Conservation (phyloP, 352 stramenopile genomes). For the Globisporangium rhizosaccharum region DNA sequence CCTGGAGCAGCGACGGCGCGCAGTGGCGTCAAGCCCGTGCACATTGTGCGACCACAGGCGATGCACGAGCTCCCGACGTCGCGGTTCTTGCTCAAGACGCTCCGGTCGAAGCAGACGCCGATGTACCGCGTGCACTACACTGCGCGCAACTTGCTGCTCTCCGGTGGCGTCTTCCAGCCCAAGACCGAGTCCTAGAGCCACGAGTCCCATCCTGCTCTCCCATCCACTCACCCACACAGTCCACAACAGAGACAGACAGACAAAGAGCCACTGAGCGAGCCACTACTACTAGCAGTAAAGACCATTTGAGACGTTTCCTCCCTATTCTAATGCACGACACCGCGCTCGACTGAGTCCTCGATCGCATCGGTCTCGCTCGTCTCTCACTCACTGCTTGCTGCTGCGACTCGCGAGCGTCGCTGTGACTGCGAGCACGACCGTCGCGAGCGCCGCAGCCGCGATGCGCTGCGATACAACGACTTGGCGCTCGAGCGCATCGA, state of each 20-base stretch:
- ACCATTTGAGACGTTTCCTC: neutral
- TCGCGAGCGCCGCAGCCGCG: slow-evolving; percentile 24
- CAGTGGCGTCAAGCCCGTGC: slow-evolving; percentile 44
- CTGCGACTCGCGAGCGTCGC: slow-evolving; percentile 15
- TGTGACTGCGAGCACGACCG: slow-evolving; percentile 20
- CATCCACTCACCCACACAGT: neutral
- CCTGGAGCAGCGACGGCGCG: slow-evolving; percentile 15
- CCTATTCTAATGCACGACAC: neutral
- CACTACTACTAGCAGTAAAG: too few relatives aligned
- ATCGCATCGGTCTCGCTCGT: neutral
- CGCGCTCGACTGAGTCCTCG: neutral
- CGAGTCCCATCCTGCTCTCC: neutral
- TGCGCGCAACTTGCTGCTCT: slow-evolving; percentile 72
- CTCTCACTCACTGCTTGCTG: neutral
- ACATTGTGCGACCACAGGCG: slow-evolving; percentile 44
- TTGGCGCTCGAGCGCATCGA: slow-evolving; percentile 58
- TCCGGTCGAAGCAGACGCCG: slow-evolving; percentile 81
- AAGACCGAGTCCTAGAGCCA: slow-evolving; percentile 42
- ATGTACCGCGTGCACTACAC: slow-evolving; percentile 83
- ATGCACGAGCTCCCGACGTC: slow-evolving; percentile 59
- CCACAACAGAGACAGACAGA: neutral
- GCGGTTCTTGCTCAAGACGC: slow-evolving; percentile 76
- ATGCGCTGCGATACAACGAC: slow-evolving; percentile 32
- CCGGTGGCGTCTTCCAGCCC: slow-evolving; percentile 59
- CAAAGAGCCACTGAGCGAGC: neutral